Evolutionary conservation across 805 yeast species (phyloP).

Genomic region (Wilhelminamyces savonicus): DNA sequence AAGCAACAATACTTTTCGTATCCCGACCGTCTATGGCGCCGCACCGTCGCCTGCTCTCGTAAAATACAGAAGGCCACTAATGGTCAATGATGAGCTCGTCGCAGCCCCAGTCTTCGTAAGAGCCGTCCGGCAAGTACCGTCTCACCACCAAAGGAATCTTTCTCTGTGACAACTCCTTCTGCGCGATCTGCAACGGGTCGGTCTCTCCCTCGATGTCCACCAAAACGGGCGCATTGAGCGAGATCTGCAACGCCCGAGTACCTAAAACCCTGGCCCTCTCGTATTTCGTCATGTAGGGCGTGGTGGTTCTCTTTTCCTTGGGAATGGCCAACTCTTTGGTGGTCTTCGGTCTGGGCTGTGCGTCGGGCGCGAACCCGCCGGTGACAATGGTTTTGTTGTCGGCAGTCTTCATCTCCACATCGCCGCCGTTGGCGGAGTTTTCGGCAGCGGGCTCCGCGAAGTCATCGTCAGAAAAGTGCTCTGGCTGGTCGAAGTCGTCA

Average conservation of each 20-base stretch:
- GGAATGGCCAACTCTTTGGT: conserved; percentile 81
- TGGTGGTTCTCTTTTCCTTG: conserved; percentile 82
- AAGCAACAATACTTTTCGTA: not conserved
- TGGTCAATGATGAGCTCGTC: conserved; percentile 92
- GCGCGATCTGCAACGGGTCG: conserved; percentile 95
- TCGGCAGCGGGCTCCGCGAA: conserved; percentile 33
- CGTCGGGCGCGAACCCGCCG: conserved; percentile 59
- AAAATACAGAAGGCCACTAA: conserved; percentile 25
- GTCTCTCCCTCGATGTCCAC: conserved; percentile 99
- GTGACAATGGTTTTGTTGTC: conserved; percentile 71
- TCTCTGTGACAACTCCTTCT: conserved; percentile 92
- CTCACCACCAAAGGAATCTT: conserved; percentile 94
- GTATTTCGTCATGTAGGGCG: conserved; percentile 98
- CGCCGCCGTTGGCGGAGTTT: conserved; percentile 17
- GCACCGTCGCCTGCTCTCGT: no score
- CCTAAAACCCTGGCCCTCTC: conserved; percentile 98
- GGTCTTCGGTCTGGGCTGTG: conserved; percentile 47
- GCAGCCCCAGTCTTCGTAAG: conserved; percentile 98
- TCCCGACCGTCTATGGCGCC: no score
- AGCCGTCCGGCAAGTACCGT: conserved; percentile 94
- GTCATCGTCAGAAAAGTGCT: conserved; percentile 73
- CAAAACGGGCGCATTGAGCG: conserved; percentile 97
- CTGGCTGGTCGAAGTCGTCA: conserved; percentile 78
- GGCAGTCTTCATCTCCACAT: conserved; percentile 45
- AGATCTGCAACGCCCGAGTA: conserved; percentile 93